Evolutionary conservation across 768 basidiomycete genomes (phyloP).

Genomic region (Xerocomellus amylosporus): DNA sequence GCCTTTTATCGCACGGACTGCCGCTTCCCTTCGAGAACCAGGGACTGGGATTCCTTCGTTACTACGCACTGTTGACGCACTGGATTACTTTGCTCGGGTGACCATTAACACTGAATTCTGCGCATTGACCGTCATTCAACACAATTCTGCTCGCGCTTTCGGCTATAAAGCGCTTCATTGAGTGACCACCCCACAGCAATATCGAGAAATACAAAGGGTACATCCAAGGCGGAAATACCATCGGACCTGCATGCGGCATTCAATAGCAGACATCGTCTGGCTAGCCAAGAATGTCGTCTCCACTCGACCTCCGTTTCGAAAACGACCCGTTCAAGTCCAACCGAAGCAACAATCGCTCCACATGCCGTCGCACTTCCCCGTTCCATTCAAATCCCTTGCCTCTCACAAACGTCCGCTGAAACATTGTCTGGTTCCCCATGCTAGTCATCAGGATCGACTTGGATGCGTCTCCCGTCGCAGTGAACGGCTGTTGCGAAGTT

Average conservation of each 20-base stretch:
- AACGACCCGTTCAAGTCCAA: slow-evolving; percentile 83
- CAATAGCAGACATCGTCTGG: too few species aligned
- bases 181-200: too few species aligned
- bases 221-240: too few species aligned
- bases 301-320: slow-evolving; percentile 43
- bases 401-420: slow-evolving; percentile 51
- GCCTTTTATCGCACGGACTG: slow-evolving; percentile 32
- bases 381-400: slow-evolving; percentile 55
- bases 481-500: slow-evolving; percentile 72
- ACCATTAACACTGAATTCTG: too few species aligned
- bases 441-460: slow-evolving; percentile 64
- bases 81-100: too few species aligned
- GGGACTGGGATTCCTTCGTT: too few species aligned
- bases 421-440: slow-evolving; percentile 45
- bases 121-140: too few species aligned
- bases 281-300: background rate
- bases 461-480: slow-evolving; percentile 61
- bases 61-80: too few species aligned
- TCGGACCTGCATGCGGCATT: too few species aligned
- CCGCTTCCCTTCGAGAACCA: slow-evolving; percentile 38
- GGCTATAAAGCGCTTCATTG: too few species aligned
- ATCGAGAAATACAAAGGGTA: too few species aligned
- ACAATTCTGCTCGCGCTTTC: too few species aligned
- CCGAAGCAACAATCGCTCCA: slow-evolving; percentile 77
- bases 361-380: slow-evolving; percentile 70